Evolutionary conservation across 2,329 filamentous ascomycete genomes (phyloP).

Genomic region (Hypoxylon rubiginosum): DNA sequence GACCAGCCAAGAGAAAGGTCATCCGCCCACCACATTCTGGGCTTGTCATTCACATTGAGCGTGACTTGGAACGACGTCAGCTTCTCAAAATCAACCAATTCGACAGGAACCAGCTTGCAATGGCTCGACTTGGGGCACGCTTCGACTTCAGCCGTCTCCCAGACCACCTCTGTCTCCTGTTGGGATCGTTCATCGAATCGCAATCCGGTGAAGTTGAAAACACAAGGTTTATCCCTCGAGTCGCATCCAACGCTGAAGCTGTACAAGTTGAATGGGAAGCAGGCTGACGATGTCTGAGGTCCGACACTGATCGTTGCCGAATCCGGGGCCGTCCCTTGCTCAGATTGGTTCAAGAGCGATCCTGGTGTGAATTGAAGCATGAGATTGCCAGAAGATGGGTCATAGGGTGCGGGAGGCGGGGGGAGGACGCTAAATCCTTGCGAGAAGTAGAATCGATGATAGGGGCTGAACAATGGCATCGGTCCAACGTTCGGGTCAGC

Average conservation of each 20-base stretch:
- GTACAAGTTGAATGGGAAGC: slow-evolving; percentile 50
- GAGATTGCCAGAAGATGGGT: slow-evolving; percentile 49
- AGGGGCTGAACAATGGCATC: slow-evolving; percentile 47
- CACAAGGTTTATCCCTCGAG: slow-evolving; percentile 45
- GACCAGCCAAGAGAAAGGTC: slow-evolving; percentile 60
- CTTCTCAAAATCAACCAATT: slow-evolving; percentile 43
- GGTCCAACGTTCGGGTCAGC: slow-evolving; percentile 37
- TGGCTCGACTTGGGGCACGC: slow-evolving; percentile 40
- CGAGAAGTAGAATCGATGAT: slow-evolving; percentile 52
- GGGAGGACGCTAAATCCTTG: slow-evolving; percentile 45
- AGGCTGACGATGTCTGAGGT: slow-evolving; percentile 41
- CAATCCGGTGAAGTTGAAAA: slow-evolving; percentile 49
- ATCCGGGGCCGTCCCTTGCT: slow-evolving; percentile 26
- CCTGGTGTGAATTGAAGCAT: slow-evolving; percentile 51
- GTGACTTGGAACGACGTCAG: slow-evolving; percentile 56
- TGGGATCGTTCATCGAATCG: slow-evolving; percentile 41
- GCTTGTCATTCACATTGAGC: slow-evolving; percentile 54
- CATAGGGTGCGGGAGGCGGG: slow-evolving; percentile 38
- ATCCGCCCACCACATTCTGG: slow-evolving; percentile 62
- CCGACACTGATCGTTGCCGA: slow-evolving; percentile 47
- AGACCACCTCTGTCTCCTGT: slow-evolving; percentile 31
- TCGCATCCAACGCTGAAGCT: slow-evolving; percentile 48
- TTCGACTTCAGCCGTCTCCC: slow-evolving; percentile 42
- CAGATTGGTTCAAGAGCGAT: slow-evolving; percentile 42
- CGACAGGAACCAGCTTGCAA: slow-evolving; percentile 44